Percentiles rank a stretch among this genome's conserved stretches.
These are phyloP conservation scores for Corymbia citriodora DNA, from an alignment of 441 rosid species.

Conservation along the genomic window DNA sequence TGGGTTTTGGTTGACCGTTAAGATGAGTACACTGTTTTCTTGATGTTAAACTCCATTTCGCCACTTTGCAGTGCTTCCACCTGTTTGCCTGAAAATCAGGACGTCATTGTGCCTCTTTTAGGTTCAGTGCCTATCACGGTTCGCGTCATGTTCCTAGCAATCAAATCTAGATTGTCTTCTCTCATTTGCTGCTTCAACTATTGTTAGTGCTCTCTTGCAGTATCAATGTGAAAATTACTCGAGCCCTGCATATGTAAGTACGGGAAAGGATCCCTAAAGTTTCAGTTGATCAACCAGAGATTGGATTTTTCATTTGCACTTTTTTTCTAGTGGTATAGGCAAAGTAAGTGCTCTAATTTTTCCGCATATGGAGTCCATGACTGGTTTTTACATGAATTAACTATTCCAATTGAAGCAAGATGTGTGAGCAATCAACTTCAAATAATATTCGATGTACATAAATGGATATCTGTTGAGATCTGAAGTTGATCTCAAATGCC, in stretches of 20 bases:
- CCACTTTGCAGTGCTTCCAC: slow-evolving; percentile 41
- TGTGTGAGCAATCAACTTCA: not conserved
- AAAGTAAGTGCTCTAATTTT: not conserved
- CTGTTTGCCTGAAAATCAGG: slow-evolving; percentile 39
- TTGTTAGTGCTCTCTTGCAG: slow-evolving; percentile 28
- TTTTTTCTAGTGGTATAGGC: slow-evolving; percentile 65
- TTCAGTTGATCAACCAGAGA: slow-evolving; percentile 77
- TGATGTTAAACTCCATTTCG: not conserved
- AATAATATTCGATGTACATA: not conserved
- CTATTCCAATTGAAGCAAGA: not conserved
- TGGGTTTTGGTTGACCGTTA: not conserved
- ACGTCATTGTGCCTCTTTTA: slow-evolving; percentile 38
- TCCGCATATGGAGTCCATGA: not conserved
- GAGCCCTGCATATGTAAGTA: slow-evolving; percentile 19
- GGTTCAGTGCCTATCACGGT: slow-evolving; percentile 88
- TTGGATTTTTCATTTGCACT: slow-evolving; percentile 64
- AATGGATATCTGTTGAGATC: not conserved
- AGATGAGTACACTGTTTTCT: not conserved
- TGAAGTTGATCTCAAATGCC: not conserved
- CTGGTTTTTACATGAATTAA: not conserved
- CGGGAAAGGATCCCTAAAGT: slow-evolving; percentile 48
- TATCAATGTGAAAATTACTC: slow-evolving; percentile 68
- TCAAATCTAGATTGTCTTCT: not conserved
- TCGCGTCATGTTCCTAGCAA: not conserved
- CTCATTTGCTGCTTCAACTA: not conserved